Conservation (phyloP, 345 rosid genomes). For the Melastoma malabathricum region DNA sequence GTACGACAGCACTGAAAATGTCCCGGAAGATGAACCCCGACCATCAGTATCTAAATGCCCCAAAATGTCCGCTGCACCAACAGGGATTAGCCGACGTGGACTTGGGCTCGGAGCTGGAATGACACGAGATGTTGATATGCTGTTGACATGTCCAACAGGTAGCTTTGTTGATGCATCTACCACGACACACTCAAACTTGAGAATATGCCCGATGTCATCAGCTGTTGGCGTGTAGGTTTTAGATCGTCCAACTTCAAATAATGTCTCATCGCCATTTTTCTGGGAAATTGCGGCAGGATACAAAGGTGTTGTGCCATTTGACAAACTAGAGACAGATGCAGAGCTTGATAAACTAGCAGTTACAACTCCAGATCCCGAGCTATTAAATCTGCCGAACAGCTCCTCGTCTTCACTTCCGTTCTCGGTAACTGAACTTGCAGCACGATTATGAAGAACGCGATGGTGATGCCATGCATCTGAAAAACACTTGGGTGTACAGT, state of each 20-base stretch:
- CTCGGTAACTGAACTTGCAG: conserved; percentile 67
- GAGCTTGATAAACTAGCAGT: conserved; percentile 51
- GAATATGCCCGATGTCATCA: conserved; percentile 84
- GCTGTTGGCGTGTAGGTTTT: conserved; percentile 93
- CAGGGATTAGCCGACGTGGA: conserved; percentile 77
- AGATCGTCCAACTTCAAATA: conserved; percentile 84
- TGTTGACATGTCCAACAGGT: conserved; percentile 49
- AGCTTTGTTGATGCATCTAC: conserved; percentile 67
- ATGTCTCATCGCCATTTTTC: conserved; percentile 79
- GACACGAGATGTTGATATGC: conserved; percentile 72
- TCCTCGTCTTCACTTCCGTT: conserved; percentile 89
- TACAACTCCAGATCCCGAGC: conserved; percentile 63
- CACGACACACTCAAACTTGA: conserved; percentile 88
- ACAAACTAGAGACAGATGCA: conserved; percentile 44
- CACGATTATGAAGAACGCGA: conserved; percentile 87
- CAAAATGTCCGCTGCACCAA: conserved; percentile 47
- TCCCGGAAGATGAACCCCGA: conserved; percentile 52
- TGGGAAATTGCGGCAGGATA: conserved; percentile 61
- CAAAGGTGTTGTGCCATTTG: conserved; percentile 61
- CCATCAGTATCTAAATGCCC: conserved; percentile 62
- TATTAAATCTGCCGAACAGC: conserved; percentile 63
- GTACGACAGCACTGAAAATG: conserved; percentile 85
- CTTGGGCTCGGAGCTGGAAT: conserved; percentile 95
- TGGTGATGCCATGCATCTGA: conserved; percentile 99
- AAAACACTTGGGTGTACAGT: conserved; percentile 87